Evolutionary conservation across 2,329 filamentous ascomycete species (phyloP), one percentile per base, ranked within the genome.

Genomic region (Botrytis aclada): DNA sequence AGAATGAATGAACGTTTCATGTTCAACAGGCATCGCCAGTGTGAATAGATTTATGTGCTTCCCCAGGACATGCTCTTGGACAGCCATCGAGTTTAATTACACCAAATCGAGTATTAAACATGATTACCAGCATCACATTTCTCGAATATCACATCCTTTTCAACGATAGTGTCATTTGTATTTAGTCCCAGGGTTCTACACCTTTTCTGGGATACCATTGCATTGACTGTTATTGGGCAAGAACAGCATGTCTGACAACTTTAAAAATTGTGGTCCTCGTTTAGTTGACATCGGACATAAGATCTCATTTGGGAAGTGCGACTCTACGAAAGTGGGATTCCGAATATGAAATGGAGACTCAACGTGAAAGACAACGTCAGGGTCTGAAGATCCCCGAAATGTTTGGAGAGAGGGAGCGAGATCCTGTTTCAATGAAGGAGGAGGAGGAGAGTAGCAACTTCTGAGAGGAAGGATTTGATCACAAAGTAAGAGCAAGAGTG

Each of bases 201-300:
- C 2, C 14, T 45, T 34, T 60, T 32, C 54, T 34, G 66, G 66
- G 66, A 61, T 61, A 34, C 51, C 37, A 69, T 61, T 61, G 66
- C 54, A 69, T 39, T n/a, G 37, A n/a, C 16, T 43, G 37, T 45
- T 8, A 58, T 58, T 69, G 47, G 66, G 66, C 37, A 58, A 69
- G 8, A 45, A 32, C 51, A 34, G 29, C 54, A 39, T 60, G 51
- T 45, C 66, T 60, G 66, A 60, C 66, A 56, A 61, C 51, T 69
- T 60, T 60, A 69, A 45, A 60, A 43, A 34, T 61, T 45, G 54
- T 60, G 66, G 66, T 60, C 37, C 66, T 25, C 7, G 25, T 39
- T 37, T 10, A 45, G n/a, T 67, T 69, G 66, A 61, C 66, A 69
- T 69, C 66, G 66, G 66, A 61, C 66, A 69, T 43, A 60, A 43